Evolutionary conservation across 2,329 filamentous ascomycete genomes (phyloP).

Genomic region (Leptographium procerum): DNA sequence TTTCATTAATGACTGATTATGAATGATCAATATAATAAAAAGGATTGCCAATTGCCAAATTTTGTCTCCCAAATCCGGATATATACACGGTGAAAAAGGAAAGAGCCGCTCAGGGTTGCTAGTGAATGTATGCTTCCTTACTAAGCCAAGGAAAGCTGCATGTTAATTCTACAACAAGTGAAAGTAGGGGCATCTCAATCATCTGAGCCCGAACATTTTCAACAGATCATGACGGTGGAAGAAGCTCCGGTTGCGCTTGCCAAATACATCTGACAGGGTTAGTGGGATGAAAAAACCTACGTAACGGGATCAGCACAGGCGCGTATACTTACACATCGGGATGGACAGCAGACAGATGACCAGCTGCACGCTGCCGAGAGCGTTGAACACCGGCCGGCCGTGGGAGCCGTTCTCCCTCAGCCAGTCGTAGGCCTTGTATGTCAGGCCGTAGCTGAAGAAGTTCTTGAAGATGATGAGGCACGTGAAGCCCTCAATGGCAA

Average conservation of each 20-base stretch:
- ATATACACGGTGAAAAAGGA: not conserved
- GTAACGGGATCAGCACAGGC: conserved; percentile 19
- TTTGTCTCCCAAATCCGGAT: not conserved
- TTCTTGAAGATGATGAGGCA: conserved; percentile 91
- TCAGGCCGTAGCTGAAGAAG: conserved; percentile 78
- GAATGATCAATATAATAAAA: not conserved
- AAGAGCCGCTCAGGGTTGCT: not conserved
- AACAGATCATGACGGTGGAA: conserved; percentile 67
- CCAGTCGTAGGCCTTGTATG: conserved; percentile 79
- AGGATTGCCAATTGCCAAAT: too few relatives aligned
- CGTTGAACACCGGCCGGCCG: conserved; percentile 45
- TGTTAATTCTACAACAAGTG: not conserved
- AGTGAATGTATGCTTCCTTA: not conserved
- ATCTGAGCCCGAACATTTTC: conserved; percentile 22
- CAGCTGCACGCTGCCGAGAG: conserved; percentile 66
- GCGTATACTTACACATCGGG: conserved; percentile 54
- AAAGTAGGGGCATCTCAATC: not conserved
- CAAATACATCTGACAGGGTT: conserved; percentile 52
- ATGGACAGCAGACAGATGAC: conserved; percentile 63
- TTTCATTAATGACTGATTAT: not conserved
- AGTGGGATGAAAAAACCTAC: not conserved
- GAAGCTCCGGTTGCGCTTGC: conserved; percentile 65
- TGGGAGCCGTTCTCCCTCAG: conserved; percentile 53
- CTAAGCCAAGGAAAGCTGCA: not conserved
- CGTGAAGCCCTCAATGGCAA: conserved; percentile 80